Conservation (phyloP, 768 basidiomycete species). For the Phanerochaete sordida region DNA sequence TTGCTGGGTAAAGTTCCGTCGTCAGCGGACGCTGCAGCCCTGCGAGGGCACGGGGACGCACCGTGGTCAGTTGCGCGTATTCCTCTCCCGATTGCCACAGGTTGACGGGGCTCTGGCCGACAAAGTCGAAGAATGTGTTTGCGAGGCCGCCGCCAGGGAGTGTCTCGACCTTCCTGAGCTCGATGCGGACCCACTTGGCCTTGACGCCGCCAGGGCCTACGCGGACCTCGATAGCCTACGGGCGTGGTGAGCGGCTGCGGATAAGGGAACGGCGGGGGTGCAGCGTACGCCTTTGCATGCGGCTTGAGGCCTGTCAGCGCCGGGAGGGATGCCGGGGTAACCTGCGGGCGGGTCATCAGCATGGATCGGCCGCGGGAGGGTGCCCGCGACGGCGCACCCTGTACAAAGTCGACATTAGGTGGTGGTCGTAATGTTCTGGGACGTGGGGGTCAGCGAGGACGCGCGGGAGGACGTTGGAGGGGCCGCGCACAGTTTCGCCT, state of each 20-base stretch:
- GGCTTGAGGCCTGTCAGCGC: slow-evolving; percentile 73
- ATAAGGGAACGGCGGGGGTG: not conserved
- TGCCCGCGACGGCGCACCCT: slow-evolving; percentile 42
- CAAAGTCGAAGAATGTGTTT: slow-evolving; percentile 75
- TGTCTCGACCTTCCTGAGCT: slow-evolving; percentile 87
- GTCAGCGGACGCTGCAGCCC: not conserved
- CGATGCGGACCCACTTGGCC: slow-evolving; percentile 89
- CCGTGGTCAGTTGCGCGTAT: slow-evolving; percentile 64
- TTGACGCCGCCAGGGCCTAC: slow-evolving; percentile 72
- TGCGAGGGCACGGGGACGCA: slow-evolving; percentile 28
- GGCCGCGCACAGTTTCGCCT: not conserved
- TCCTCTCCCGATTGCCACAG: slow-evolving; percentile 82
- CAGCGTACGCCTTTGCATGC: slow-evolving; percentile 79
- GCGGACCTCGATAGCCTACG: slow-evolving; percentile 82
- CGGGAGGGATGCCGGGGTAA: slow-evolving; percentile 87
- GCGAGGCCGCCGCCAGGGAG: slow-evolving; percentile 65
- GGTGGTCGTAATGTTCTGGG: slow-evolving; percentile 77
- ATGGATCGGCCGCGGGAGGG: not conserved
- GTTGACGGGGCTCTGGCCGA: slow-evolving; percentile 78
- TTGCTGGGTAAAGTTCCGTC: slow-evolving; percentile 42
- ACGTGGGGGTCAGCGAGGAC: not conserved
- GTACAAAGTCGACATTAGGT: slow-evolving; percentile 86
- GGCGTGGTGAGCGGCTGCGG: slow-evolving; percentile 10
- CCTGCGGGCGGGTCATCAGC: slow-evolving; percentile 37
- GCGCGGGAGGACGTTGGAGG: not conserved